phyloP scores from a whole-genome alignment of 768 basidiomycete genomes.

The Termitomyces sp. region DNA sequence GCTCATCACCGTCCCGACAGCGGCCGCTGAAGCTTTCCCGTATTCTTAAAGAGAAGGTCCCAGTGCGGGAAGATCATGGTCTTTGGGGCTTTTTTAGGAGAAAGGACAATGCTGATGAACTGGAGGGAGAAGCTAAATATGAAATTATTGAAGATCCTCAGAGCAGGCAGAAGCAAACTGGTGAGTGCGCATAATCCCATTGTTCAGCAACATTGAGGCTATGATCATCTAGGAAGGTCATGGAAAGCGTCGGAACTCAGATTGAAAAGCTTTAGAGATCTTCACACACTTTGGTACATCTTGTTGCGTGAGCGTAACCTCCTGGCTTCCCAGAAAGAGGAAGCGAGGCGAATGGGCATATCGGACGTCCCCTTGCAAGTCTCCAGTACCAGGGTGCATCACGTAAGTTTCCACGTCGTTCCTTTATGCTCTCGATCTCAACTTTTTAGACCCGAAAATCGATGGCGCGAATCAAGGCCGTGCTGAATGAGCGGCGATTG shows the following conservation, averaged over 20 bases:
- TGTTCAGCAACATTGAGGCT: background rate
- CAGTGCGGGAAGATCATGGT: constrained; percentile 59
- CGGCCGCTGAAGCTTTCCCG: constrained; percentile 4
- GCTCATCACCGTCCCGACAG: constrained; percentile 1
- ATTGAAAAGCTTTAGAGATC: constrained; percentile 85
- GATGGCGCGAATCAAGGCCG: constrained; percentile 94
- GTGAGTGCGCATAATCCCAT: background rate
- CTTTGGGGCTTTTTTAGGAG: constrained; percentile 75
- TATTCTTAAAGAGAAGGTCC: constrained; percentile 21
- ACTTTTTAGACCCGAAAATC: constrained; percentile 76
- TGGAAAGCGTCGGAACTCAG: constrained; percentile 88
- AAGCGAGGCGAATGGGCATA: constrained; percentile 61
- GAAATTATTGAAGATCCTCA: constrained; percentile 42
- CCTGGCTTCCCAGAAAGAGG: constrained; percentile 82
- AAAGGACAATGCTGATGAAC: constrained; percentile 37
- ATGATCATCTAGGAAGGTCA: constrained; percentile 60
- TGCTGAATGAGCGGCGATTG: constrained; percentile 85
- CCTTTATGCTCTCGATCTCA: background rate
- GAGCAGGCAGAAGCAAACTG: constrained; percentile 23
- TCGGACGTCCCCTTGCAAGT: constrained; percentile 25
- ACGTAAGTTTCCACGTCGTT: constrained; percentile 30
- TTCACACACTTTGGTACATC: constrained; percentile 96
- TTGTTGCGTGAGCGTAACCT: constrained; percentile 86
- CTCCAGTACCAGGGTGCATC: constrained; percentile 34
- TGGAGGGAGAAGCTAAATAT: constrained; percentile 44